Percentiles rank a stretch among this genome's conserved stretches.
phyloP scores from a whole-genome alignment of 2,329 filamentous ascomycete species.

The Eutypella sp. region DNA sequence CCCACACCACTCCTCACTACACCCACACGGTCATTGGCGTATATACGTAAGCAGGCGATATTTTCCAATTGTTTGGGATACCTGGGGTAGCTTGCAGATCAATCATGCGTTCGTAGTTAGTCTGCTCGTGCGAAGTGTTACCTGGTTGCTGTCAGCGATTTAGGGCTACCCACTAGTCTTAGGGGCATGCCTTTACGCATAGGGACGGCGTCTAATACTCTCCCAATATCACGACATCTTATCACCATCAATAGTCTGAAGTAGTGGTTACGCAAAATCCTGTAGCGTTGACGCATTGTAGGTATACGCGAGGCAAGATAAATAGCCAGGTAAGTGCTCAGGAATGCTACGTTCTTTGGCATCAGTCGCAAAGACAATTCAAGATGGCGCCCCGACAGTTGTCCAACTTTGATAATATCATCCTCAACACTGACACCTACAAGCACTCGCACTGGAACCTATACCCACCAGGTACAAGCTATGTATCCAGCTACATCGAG shows the following conservation, averaged over 20 bases:
- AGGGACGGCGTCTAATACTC: background rate
- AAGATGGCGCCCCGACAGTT: background rate
- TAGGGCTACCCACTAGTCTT: background rate
- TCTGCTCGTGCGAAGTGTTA: background rate
- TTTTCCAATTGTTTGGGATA: background rate
- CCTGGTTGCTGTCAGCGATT: background rate
- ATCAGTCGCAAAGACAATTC: too few species aligned
- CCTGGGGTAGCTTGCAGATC: background rate
- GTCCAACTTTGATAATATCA: background rate
- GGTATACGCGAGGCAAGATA: background rate
- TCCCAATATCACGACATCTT: background rate
- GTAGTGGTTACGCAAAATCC: background rate
- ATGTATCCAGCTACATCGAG: background rate
- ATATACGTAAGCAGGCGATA: too few species aligned
- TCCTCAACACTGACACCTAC: background rate
- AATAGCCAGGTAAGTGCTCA: background rate
- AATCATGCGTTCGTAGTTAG: background rate
- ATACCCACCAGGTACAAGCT: background rate
- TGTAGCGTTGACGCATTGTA: background rate
- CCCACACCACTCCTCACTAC: too few species aligned
- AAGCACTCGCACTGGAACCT: background rate
- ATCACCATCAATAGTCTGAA: background rate
- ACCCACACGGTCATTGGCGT: too few species aligned
- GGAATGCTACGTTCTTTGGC: background rate
- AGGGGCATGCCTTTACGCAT: background rate